A percentile compares a stretch with the other conserved stretches of the same genome.
These are phyloP conservation scores for Patellaria atrata DNA, from an alignment of 495 filamentous ascomycete genomes.

Conservation along the genomic window DNA sequence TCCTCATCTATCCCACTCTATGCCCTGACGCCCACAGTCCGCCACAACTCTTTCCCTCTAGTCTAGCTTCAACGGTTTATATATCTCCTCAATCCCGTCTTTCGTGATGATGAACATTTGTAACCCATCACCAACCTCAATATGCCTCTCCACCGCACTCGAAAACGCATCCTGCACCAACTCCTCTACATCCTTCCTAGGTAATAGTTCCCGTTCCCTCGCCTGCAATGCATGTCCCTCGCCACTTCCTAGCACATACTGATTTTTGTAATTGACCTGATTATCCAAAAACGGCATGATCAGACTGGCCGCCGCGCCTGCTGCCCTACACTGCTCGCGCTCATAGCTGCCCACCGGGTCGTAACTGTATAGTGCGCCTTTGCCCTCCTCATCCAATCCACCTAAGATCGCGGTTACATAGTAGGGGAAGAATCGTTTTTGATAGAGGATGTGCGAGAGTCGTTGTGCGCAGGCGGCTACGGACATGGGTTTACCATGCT, in stretches of 20 bases:
- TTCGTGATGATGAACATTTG: constrained; percentile 88
- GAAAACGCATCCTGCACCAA: constrained; percentile 95
- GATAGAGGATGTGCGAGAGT: constrained; percentile 84
- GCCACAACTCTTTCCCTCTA: constrained; percentile 28
- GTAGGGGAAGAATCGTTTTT: constrained; percentile 97
- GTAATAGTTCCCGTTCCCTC: constrained; percentile 49
- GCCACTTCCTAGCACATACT: constrained; percentile 82
- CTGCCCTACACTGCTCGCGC: constrained; percentile 86
- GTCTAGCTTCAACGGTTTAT: constrained; percentile 78
- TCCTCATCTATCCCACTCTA: neutral
- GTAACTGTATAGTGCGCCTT: constrained; percentile 89
- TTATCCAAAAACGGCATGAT: constrained; percentile 99
- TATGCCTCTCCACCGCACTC: constrained; percentile 94
- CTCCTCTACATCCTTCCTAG: constrained; percentile 58
- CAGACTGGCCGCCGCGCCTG: constrained; percentile 85
- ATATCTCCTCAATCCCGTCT: constrained; percentile 76
- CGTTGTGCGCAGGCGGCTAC: constrained; percentile 88
- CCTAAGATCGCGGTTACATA: constrained; percentile 88
- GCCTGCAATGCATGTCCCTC: constrained; percentile 65
- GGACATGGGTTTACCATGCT: constrained; percentile 84
- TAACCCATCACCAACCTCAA: constrained; percentile 91
- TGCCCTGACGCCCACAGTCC: neutral
- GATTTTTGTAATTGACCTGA: constrained; percentile 99
- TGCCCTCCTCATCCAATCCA: constrained; percentile 87
- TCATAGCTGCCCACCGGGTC: constrained; percentile 96